Evolutionary conservation across 1,284 basidiomycete species (phyloP), one percentile per base, ranked within the genome.

Genomic region (Coniferiporia sulphurascens): DNA sequence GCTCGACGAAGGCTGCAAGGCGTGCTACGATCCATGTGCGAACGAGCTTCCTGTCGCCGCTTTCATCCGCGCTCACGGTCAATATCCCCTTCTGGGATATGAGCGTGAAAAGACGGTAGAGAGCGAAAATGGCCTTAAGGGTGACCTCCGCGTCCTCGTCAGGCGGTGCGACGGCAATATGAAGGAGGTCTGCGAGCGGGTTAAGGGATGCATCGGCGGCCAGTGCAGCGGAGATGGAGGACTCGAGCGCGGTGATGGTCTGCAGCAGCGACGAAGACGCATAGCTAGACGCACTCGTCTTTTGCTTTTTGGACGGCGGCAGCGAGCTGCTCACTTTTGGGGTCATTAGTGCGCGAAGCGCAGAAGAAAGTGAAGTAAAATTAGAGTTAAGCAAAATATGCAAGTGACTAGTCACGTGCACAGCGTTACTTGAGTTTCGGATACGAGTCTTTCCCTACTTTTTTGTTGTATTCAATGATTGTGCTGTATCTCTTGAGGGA

Each of bases 41-140:
- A 5, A 94, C 90, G 7, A 81, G 72, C 65, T 83, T 86, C 21
- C 79, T 78, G 17, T 82, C 81, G 50, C 85, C 85, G 48, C 78
- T 64, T 10, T 66, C 67, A n/a, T 65, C 73, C 17, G 73, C 74
- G 15, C 71, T 73, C 10, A 72, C 63, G 1, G 69, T 75, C 9
- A 95, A 74, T 62, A 85, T 82, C 2, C 84, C 82, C 51, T 78
- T 77, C 5, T 78, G 72, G 46, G 93, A 79, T 34, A 91, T 73
- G 27, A 81, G 67, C 4, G 91, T 84, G 69, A 93, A 95, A 15
- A 89, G 78, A 32, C 93, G 78, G 72, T 96, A 95, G 19, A 91
- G 72, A 0, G 92, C 85, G 74, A 94, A 96, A 9, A 93, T 78
- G 0, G 84, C 85, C 67, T 89, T 93, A 59, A 88, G 89, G 9